phyloP scores from a whole-genome alignment of 352 stramenopile species.

The Hyaloperonospora brassicae region DNA sequence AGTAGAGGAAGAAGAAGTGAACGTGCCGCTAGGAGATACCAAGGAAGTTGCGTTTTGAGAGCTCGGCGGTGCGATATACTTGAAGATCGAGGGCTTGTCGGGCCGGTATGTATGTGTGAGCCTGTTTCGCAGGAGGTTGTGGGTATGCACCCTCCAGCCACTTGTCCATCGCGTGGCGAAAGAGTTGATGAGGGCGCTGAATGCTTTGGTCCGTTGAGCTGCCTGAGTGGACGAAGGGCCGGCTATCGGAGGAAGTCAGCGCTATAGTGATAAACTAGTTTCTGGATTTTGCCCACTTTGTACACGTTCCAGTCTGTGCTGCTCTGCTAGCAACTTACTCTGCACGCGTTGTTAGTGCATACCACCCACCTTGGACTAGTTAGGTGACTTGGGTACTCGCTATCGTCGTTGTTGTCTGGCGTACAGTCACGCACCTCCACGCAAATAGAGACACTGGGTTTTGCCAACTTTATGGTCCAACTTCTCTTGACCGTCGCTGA shows the following conservation, averaged over 20 bases:
- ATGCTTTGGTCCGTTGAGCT: constrained; percentile 14
- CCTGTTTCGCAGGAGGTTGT: constrained; percentile 11
- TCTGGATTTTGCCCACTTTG: constrained; percentile 25
- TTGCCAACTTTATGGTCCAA: no score
- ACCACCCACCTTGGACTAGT: no score
- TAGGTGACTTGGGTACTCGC: no score
- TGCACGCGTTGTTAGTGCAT: no score
- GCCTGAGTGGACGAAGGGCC: not conserved
- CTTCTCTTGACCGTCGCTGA: no score
- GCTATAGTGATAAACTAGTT: constrained; percentile 31
- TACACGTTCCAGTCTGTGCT: not conserved
- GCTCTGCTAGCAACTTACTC: not conserved
- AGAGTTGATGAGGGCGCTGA: constrained; percentile 18
- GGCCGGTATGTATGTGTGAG: constrained; percentile 25
- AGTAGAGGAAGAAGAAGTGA: constrained; percentile 19
- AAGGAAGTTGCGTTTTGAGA: constrained; percentile 83
- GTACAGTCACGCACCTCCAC: no score
- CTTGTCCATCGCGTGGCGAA: constrained; percentile 19
- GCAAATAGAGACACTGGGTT: no score
- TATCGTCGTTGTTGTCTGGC: no score
- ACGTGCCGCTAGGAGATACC: constrained; percentile 19
- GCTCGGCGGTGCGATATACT: constrained; percentile 16
- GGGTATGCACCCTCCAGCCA: constrained; percentile 15
- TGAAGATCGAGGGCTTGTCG: constrained; percentile 13
- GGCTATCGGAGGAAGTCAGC: constrained; percentile 20